A percentile compares a stretch with the other conserved stretches of the same genome.
Evolutionary conservation across 805 yeast species (phyloP).

Genomic region (Kuraishia piskuri): DNA sequence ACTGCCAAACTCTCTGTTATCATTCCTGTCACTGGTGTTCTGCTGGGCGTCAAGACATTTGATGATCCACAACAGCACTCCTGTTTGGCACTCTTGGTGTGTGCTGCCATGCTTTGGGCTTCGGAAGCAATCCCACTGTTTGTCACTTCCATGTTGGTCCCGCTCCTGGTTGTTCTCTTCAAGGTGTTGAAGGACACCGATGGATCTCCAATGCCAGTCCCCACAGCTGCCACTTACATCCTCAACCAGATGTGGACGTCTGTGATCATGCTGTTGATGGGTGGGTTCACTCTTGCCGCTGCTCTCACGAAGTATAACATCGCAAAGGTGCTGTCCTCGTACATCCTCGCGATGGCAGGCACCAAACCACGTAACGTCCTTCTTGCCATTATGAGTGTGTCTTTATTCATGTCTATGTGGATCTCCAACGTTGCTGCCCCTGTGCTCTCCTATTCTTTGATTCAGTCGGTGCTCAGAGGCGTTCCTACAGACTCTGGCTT

Average conservation of each 20-base stretch:
- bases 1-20: constrained; percentile 40
- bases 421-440: constrained; percentile 51
- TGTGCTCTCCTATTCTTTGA: constrained; percentile 41
- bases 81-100: constrained; percentile 58
- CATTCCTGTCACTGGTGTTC: constrained; percentile 41
- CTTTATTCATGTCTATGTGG: constrained; percentile 49
- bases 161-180: constrained; percentile 36
- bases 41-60: constrained; percentile 52
- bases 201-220: constrained; percentile 34
- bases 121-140: constrained; percentile 42
- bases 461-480: constrained; percentile 37
- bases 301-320: constrained; percentile 45
- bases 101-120: constrained; percentile 45
- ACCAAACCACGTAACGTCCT: constrained; percentile 39
- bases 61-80: constrained; percentile 53
- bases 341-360: constrained; percentile 41
- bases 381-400: constrained; percentile 40
- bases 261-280: constrained; percentile 39
- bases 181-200: constrained; percentile 40
- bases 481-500: constrained; percentile 25
- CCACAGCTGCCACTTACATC: constrained; percentile 34
- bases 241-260: constrained; percentile 45
- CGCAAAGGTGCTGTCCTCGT: constrained; percentile 40
- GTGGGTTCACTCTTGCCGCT: constrained; percentile 49
- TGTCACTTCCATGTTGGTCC: constrained; percentile 40